phyloP scores from a whole-genome alignment of 495 filamentous ascomycete genomes.

The Xylaria flabelliformis region DNA sequence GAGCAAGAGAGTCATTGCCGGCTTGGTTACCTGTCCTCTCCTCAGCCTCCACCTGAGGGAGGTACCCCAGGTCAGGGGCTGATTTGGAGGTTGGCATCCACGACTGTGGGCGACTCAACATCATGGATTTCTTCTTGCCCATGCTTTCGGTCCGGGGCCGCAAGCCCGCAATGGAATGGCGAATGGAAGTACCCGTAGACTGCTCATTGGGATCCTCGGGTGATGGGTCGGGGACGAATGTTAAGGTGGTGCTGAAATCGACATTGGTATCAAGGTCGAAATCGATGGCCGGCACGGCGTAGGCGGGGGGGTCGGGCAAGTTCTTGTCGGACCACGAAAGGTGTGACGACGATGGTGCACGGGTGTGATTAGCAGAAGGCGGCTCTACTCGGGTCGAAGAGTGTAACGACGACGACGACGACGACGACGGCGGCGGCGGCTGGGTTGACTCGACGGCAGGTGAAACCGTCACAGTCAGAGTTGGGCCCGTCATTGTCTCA shows the following conservation, averaged over 20 bases:
- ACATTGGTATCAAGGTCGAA: conserved; percentile 41
- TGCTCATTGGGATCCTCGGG: conserved; percentile 38
- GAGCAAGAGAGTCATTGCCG: conserved; percentile 10
- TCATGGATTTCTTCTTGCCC: conserved; percentile 45
- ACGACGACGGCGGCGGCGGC: conserved; percentile 36
- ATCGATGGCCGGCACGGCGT: conserved; percentile 54
- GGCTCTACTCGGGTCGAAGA: conserved; percentile 19
- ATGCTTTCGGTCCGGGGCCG: conserved; percentile 40
- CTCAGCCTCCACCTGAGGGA: conserved; percentile 32
- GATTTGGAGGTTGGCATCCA: conserved; percentile 54
- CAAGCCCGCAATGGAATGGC: conserved; percentile 29
- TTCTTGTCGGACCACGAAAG: conserved; percentile 41
- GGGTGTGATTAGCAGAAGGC: conserved; percentile 24
- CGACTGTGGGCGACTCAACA: conserved; percentile 49
- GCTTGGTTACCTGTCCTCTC: conserved; percentile 19
- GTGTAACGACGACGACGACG: not conserved
- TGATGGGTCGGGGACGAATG: conserved; percentile 32
- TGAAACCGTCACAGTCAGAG: conserved; percentile 47
- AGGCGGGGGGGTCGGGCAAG: conserved; percentile 46
- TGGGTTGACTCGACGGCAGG: conserved; percentile 48
- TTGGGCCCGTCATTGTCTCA: conserved; percentile 54
- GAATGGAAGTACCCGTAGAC: conserved; percentile 27
- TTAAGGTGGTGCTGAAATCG: conserved; percentile 46
- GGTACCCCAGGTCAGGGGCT: conserved; percentile 39
- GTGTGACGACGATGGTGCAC: conserved; percentile 32